Evolutionary conservation across 495 filamentous ascomycete species (phyloP).

Genomic region (Tuber magnatum): DNA sequence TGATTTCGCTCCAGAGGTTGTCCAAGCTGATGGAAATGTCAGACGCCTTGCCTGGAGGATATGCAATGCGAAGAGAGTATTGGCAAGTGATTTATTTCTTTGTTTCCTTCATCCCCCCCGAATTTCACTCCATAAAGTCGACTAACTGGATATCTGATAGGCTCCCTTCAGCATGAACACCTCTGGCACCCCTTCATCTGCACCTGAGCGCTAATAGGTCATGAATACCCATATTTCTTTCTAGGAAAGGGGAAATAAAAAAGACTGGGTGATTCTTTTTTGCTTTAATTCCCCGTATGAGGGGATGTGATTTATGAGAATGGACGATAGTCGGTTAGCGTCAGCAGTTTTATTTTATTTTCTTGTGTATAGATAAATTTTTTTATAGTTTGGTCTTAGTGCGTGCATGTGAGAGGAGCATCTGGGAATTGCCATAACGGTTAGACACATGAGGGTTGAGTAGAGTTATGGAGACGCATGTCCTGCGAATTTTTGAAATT

Average conservation of each 20-base stretch:
- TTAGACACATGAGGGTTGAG: background rate
- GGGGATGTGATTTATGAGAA: background rate
- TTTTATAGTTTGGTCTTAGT: background rate
- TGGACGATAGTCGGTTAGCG: background rate
- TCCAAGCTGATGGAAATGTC: conserved; percentile 86
- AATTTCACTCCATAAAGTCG: background rate
- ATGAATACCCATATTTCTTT: background rate
- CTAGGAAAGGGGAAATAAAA: background rate
- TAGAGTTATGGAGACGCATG: background rate
- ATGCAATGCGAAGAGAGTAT: conserved; percentile 86
- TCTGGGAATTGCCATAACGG: background rate
- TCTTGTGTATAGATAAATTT: background rate
- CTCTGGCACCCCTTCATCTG: conserved; percentile 24
- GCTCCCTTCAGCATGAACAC: conserved; percentile 36
- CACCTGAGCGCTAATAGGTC: conserved; percentile 14
- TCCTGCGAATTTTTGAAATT: background rate
- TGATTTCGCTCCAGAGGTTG: conserved; percentile 87
- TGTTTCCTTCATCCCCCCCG: background rate
- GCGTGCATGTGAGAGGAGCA: background rate
- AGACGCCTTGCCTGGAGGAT: conserved; percentile 89
- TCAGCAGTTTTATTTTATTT: background rate
- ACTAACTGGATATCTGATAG: conserved; percentile 21
- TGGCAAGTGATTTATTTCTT: conserved; percentile 54
- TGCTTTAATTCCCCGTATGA: background rate
- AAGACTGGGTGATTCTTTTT: background rate